phyloP scores from a whole-genome alignment of 805 yeast species.

The Yamadazyma phyllophila region DNA sequence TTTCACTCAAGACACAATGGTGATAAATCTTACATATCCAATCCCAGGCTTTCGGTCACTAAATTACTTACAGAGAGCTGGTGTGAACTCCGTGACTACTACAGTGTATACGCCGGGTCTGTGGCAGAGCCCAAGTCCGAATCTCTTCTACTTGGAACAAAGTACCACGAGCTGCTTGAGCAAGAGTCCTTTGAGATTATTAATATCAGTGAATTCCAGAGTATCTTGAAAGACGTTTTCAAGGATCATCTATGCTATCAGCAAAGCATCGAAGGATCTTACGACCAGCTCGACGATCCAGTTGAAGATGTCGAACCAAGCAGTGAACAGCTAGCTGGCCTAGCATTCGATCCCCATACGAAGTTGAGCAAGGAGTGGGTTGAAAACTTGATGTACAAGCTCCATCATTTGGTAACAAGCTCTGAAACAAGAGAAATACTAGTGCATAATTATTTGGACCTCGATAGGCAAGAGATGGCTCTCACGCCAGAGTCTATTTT shows the following conservation, averaged over 20 bases:
- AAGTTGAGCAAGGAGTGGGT: constrained; percentile 35
- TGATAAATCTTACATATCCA: constrained; percentile 19
- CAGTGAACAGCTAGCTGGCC: not conserved
- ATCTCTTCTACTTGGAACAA: constrained; percentile 47
- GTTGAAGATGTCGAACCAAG: too few relatives aligned
- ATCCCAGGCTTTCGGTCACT: constrained; percentile 56
- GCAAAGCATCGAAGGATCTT: too few relatives aligned
- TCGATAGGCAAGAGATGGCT: constrained; percentile 18
- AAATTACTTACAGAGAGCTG: constrained; percentile 55
- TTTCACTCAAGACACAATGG: constrained; percentile 25
- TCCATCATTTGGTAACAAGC: constrained; percentile 38
- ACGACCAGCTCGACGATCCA: too few relatives aligned
- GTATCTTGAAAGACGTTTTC: constrained; percentile 7
- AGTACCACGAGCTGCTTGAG: constrained; percentile 50
- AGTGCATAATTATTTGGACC: constrained; percentile 51
- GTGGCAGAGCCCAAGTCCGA: constrained; percentile 24
- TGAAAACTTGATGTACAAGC: constrained; percentile 37
- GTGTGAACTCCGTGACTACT: constrained; percentile 65
- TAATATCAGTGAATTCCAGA: constrained; percentile 17
- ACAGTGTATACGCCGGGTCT: constrained; percentile 49
- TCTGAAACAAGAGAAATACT: constrained; percentile 64
- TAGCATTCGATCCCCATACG: constrained; percentile 12
- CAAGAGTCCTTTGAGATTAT: constrained; percentile 39
- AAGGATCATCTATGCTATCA: not conserved
- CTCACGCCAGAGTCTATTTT: constrained; percentile 32